Percentiles rank a stretch among this genome's conserved stretches.
These are phyloP conservation scores for Erigeron canadensis DNA, from an alignment of 129 eudicot species.

Conservation along the genomic window DNA sequence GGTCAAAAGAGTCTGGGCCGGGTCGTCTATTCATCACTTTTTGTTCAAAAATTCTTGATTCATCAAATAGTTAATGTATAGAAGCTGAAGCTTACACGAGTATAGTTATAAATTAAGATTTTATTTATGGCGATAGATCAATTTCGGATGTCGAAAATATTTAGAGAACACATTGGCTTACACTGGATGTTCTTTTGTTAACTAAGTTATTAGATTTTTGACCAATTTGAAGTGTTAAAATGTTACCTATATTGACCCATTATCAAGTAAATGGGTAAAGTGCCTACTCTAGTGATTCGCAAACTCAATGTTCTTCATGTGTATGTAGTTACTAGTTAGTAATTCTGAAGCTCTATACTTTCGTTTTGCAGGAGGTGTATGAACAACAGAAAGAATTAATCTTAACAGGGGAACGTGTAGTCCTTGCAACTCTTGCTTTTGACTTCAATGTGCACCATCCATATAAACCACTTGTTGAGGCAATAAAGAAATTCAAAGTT, in stretches of 20 bases:
- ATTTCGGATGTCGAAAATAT: neutral
- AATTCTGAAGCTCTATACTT: neutral
- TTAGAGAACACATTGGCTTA: neutral
- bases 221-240: neutral
- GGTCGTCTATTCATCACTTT: neutral
- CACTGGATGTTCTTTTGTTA: neutral
- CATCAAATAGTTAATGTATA: neutral
- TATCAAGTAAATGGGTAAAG: neutral
- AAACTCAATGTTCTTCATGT: neutral
- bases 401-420: conserved; percentile 77
- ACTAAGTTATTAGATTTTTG: neutral
- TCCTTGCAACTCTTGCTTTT: conserved; percentile 81
- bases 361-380: conserved; percentile 73
- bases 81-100: neutral
- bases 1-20: neutral
- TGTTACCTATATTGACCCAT: neutral
- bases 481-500: conserved; percentile 88
- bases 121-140: neutral
- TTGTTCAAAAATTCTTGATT: neutral
- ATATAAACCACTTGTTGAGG: conserved; percentile 96
- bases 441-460: conserved; percentile 90
- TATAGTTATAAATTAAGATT: neutral
- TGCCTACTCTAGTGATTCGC: neutral
- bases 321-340: neutral
- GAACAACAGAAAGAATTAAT: conserved; percentile 93